Percentiles rank a stretch among this genome's conserved stretches.
Conservation (phyloP, 768 basidiomycete genomes). For the Boletus rufocinnamomeus region DNA sequence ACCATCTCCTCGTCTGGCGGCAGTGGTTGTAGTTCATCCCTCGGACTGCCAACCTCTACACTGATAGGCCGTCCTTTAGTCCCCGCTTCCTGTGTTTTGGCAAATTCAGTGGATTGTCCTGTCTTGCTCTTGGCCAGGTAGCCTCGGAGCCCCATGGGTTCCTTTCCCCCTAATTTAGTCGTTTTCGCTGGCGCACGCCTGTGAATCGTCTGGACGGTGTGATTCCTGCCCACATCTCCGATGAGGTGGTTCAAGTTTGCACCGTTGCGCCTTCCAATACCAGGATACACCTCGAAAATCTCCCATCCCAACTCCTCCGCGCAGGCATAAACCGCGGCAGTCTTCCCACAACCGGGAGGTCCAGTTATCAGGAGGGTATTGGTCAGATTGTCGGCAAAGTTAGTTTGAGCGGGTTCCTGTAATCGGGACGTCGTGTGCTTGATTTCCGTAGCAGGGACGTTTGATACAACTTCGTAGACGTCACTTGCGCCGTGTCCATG, state of each 20-base stretch:
- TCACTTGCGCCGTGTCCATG: conserved; percentile 5
- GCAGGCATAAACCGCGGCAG: conserved; percentile 90
- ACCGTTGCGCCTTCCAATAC: conserved; percentile 86
- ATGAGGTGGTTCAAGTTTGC: conserved; percentile 75
- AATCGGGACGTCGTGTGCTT: conserved; percentile 10
- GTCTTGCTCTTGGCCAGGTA: conserved; percentile 19
- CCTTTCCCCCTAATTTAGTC: conserved; percentile 11
- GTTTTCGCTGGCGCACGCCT: conserved; percentile 7
- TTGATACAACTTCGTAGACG: conserved; percentile 4
- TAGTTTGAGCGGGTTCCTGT: conserved; percentile 15
- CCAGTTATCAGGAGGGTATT: conserved; percentile 89
- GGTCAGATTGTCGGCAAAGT: conserved; percentile 55
- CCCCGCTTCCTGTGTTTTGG: conserved; percentile 13
- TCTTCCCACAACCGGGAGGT: conserved; percentile 86
- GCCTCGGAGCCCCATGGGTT: conserved; percentile 15
- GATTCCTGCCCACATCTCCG: conserved; percentile 94
- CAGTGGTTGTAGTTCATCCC: conserved; percentile 1
- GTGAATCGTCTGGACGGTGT: conserved; percentile 57
- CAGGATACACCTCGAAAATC: conserved; percentile 95
- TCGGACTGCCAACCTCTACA: conserved; percentile 18
- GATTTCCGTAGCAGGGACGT: conserved; percentile 3
- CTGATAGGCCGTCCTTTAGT: conserved; percentile 24
- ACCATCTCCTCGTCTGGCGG: conserved; percentile 7
- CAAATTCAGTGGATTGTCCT: not conserved
- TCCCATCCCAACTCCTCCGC: conserved; percentile 94